Evolutionary conservation across 345 rosid genomes (phyloP), one percentile per base, ranked within the genome.

Genomic region (Syzygium aromaticum): DNA sequence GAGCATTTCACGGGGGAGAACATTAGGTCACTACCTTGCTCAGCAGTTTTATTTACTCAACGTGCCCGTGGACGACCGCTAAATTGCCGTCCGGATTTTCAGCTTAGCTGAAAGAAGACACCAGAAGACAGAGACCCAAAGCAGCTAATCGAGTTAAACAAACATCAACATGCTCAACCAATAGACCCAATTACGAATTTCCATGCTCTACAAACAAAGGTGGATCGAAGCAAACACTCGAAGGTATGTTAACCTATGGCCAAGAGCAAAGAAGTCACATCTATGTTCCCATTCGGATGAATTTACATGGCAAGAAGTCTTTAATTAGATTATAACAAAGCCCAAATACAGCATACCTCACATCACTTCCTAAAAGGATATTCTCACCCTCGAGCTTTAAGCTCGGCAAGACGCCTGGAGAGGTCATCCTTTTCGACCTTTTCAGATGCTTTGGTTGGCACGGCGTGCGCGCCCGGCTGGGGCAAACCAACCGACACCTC

Each of bases 401-500:
- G 97, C 92, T 97, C 99, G 0, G 98, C 99, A 84, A 97, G 99
- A 84, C 99, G 93, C 96, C 98, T 94, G n/a, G 99, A 92, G 92
- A 96, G 90, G 90, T 96, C 99, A 57, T 94, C 99, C 94, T 96
- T 98, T 17, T 95, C 99, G 28, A 94, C 99, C 92, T 95, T 97
- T 91, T 96, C 99, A 89, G 92, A 89, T 7, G 89, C 85, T 91
- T 93, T 95, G 87, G 95, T 93, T 13, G 99, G 87, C 38, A 97
- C 89, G 38, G 99, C 98, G 93, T 97, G 99, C 25, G 95, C 94
- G 86, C 96, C 98, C 11, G 99, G 96, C 87, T 97, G 99, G 27
- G 99, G 99, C 86, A 97, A 93, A 86, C 99, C 99, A 53, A 96
- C 99, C 38, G 99, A 97, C 83, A 97, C 99, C 93, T 97, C 97